Base-by-base conservation (phyloP, 441 rosid genomes). In the Pelargonium cotyledonis region DNA sequence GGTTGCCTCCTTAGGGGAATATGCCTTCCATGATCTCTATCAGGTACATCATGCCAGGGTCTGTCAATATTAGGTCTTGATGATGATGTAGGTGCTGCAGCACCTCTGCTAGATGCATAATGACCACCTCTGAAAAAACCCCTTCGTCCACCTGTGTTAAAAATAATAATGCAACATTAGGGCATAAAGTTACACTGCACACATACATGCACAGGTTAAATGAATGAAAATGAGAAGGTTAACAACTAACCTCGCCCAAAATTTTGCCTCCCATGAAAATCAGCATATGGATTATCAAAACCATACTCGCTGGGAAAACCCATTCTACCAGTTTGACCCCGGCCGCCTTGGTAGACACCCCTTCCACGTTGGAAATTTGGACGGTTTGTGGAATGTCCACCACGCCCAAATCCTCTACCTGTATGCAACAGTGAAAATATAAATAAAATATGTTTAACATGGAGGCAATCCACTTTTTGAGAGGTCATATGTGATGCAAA, bases 391-490 rank as follows among this genome's bases (percentile, higher is more conserved):
- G 75, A 77, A 76, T 69, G 77, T 64, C 88, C 83, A 70, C 72
- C 82, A 35, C 75, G 77, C 40, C 78, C 82, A 75, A 80, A 77
- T 55, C 77, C 76, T 72, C 84, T 82, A 62, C 84, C 92, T 87
- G 70, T 29, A 76, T 72, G 68, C 53, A 80, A 58, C 23, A 63
- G 29, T 16, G n/a, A 51, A 26, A 60, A 62, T 19, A 44, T 21
- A 44, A 40, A 60, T 14, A 67, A 55, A 65, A 19, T 6, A 16
- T 57, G 18, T 55, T 15, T 16, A 18, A 57, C 19, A 57, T 19
- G 62, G 60, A 58, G 9, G 11, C 63, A 5, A 18, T 41, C 21
- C 21, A 58, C 31, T 58, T 18, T 58, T 58, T 21, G 21, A 0
- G 14, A 18, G 21, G 8, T 58, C 63, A 18, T 26, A 58, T 19